Evolutionary conservation across 441 rosid species (phyloP).

Genomic region (Jatropha podagrica): DNA sequence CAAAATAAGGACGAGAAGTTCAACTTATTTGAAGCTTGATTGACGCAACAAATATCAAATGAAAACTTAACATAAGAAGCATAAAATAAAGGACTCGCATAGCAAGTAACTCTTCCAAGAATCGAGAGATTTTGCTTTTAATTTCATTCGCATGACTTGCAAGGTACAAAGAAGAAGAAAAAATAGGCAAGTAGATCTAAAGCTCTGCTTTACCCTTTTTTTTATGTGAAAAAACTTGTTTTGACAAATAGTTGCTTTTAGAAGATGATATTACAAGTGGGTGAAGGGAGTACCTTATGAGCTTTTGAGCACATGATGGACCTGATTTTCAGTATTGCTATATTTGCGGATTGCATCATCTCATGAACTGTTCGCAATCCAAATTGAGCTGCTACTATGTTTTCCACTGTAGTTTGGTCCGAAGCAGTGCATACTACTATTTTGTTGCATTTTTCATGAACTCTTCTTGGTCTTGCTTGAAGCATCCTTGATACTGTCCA

Average conservation of each 20-base stretch:
- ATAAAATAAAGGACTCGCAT: background rate
- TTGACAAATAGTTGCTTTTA: no score
- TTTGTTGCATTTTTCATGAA: conserved; percentile 38
- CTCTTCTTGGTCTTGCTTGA: conserved; percentile 41
- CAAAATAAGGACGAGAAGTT: conserved; percentile 14
- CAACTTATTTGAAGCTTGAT: background rate
- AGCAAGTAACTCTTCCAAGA: background rate
- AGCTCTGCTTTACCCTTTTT: background rate
- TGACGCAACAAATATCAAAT: background rate
- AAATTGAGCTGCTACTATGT: conserved; percentile 76
- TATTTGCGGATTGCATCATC: conserved; percentile 55
- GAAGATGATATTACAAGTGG: background rate
- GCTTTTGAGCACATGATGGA: conserved; percentile 63
- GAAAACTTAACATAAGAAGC: background rate
- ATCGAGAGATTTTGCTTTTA: background rate
- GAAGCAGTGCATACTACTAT: conserved; percentile 62
- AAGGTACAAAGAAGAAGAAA: background rate
- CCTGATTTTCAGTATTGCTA: conserved; percentile 65
- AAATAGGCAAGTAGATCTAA: background rate
- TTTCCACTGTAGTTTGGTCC: conserved; percentile 63
- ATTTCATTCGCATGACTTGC: background rate
- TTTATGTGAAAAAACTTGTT: background rate
- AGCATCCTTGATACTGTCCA: conserved; percentile 55
- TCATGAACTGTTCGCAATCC: conserved; percentile 54
- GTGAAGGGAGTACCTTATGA: conserved; percentile 49